Evolutionary conservation across 2,329 filamentous ascomycete species (phyloP), one percentile per base, ranked within the genome.

Genomic region (Aspergillus terreus): DNA sequence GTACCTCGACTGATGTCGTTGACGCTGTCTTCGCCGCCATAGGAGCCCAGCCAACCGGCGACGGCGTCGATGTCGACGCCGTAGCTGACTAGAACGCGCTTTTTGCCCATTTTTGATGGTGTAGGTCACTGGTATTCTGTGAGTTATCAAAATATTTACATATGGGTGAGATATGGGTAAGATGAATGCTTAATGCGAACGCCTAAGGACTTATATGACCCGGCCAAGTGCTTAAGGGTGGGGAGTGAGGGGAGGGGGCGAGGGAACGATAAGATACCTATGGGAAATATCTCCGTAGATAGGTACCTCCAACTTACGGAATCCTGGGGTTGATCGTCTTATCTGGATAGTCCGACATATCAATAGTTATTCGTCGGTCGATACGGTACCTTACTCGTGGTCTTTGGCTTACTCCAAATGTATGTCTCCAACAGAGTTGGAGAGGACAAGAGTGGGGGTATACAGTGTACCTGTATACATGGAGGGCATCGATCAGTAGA

Each of bases 41-140:
- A 90, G 0, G 82, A 87, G 0, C 87, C 87, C 0, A 90, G 75
- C 87, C 87, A 90, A 7, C 87, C 86, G 1, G 86, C 82, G 1
- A 90, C 84, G n/a, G 86, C 86, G 57, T 90, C 86, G 23, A 90
- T 84, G 55, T 90, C 87, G 21, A 90, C 83, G 2, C 85, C 84
- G 60, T 88, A 88, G 58, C 80, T 72, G 41, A 79, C 76, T 35
- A 82, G 75, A 45, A 82, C 76, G 47, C 78, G 72, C 58, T 81
- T 82, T 65, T 73, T 74, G 50, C 63, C 62, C 63, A 65, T 50
- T 47, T 44, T 46, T 38, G 46, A 27, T 30, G 25, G 19, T 21
- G 25, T 45, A 15, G 27, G n/a, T 11, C 10, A 30, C 27, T 30
- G 6, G 27, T 30, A 7, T 6, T 9, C 27, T 30, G 27, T 30